These are phyloP conservation scores for Stagonosporopsis cucurbitacearum DNA, from an alignment of 2,329 filamentous ascomycete species.

Conservation along the genomic window DNA sequence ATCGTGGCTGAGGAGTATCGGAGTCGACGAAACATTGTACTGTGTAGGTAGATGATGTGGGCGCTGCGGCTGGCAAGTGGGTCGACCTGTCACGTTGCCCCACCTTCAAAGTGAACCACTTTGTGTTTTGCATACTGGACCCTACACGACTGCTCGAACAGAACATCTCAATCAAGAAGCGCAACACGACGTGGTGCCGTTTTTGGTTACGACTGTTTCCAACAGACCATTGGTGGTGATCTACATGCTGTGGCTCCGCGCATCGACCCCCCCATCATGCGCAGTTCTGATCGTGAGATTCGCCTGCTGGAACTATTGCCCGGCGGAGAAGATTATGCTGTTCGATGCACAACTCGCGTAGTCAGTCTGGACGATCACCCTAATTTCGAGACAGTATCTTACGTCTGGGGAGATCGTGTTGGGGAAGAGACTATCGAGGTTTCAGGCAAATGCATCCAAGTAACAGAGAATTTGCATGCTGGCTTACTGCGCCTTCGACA, in stretches of 20 bases:
- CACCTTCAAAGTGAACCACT: not conserved
- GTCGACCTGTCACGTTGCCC: not conserved
- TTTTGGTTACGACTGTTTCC: not conserved
- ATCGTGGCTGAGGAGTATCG: no score
- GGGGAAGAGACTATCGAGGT: constrained; percentile 17
- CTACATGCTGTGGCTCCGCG: not conserved
- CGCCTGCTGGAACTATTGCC: constrained; percentile 21
- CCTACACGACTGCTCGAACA: no score
- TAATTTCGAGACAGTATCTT: constrained; percentile 29
- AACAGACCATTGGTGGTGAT: not conserved
- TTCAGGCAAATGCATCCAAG: constrained; percentile 1
- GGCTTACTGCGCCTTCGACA: constrained; percentile 27
- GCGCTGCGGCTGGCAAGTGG: not conserved
- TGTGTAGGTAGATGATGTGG: no score
- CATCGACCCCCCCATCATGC: not conserved
- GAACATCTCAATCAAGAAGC: not conserved
- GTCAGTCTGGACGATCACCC: constrained; percentile 5
- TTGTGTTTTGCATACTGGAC: no score
- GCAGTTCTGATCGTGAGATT: constrained; percentile 12
- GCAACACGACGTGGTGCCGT: no score
- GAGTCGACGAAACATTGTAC: no score
- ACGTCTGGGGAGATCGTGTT: constrained; percentile 27
- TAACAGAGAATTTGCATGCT: constrained; percentile 26
- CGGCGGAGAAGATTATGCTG: not conserved
- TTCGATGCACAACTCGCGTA: constrained; percentile 15